phyloP scores from a whole-genome alignment of 2,329 filamentous ascomycete genomes.

The Talaromyces amestolkiae region DNA sequence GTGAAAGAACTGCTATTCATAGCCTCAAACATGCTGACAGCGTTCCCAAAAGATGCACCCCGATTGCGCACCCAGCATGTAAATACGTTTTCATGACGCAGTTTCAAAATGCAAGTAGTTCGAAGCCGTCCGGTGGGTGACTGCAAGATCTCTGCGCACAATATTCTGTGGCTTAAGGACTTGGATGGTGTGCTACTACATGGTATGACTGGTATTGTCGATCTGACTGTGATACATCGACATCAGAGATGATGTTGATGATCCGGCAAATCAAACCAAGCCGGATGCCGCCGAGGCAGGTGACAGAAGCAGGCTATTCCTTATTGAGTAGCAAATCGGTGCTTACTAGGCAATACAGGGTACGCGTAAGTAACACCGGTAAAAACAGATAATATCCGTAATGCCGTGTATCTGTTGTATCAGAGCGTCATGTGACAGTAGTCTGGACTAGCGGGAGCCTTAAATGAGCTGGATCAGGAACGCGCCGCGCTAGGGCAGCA shows the following conservation, averaged over 20 bases:
- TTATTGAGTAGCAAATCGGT: neutral
- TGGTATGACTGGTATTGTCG: neutral
- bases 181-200: neutral
- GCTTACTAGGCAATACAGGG: neutral
- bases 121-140: neutral
- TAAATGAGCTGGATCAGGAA: conserved; percentile 2
- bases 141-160: neutral
- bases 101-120: neutral
- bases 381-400: neutral
- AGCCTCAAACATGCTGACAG: neutral
- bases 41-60: neutral
- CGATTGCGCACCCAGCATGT: neutral
- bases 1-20: neutral
- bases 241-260: neutral
- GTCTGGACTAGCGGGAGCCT: neutral
- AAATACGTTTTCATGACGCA: neutral
- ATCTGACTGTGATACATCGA: neutral
- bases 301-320: neutral
- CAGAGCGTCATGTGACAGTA: neutral
- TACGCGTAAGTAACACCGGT: neutral
- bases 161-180: neutral
- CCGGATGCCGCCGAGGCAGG: neutral
- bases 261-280: neutral
- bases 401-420: neutral
- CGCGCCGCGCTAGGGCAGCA: conserved; percentile 10